Evolutionary conservation across 1,284 basidiomycete species (phyloP), one percentile per base, ranked within the genome.

Genomic region (Xerocomus minutiporus): DNA sequence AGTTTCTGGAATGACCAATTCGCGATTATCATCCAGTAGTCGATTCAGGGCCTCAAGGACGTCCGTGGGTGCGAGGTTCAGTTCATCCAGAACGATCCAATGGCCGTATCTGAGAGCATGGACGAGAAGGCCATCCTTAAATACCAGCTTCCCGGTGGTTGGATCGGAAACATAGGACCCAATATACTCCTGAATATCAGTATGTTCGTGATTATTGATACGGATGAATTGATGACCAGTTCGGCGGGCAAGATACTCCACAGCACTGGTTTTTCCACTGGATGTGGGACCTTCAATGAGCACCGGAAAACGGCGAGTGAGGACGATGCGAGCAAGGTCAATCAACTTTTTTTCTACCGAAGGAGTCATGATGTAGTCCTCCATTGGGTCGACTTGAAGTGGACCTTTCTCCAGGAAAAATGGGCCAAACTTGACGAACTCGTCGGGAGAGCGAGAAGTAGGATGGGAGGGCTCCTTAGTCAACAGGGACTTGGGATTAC

Each of bases 171-270:
- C 85, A 65, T 99, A 99, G 0, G 94, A 95, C 6, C 97, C 97
- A 48, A 99, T 80, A 66, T 99, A 99, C 68, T 99, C 97, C 66
- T 99, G 97, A 47, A 96, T 95, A 69, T 99, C 97, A 5, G 97
- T 99, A 67, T 99, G 97, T 64, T 99, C 97, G 73, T 99, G 97
- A 65, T 99, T 99, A 75, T 99, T 99, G 80, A 99, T 98, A 35
- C 97, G 91, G 28, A 99, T 87, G 68, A 99, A 99, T 29, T 83
- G 83, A 74, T 99, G 97, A 0, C 97, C 96, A 0, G 96, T 98
- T 54, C 91, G 81, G 55, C 83, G 83, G 2, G 97, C 96, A 23
- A 99, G 83, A 70, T 97, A 98, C 73, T 98, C 95, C 53, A 99
- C 86, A 1, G 97, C 91, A 66, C 92, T 96, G 1, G 97, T 99